Percentiles rank a stretch among this genome's conserved stretches.
phyloP scores from a whole-genome alignment of 2,329 filamentous ascomycete species.

The Talaromyces albobiverticillius region DNA sequence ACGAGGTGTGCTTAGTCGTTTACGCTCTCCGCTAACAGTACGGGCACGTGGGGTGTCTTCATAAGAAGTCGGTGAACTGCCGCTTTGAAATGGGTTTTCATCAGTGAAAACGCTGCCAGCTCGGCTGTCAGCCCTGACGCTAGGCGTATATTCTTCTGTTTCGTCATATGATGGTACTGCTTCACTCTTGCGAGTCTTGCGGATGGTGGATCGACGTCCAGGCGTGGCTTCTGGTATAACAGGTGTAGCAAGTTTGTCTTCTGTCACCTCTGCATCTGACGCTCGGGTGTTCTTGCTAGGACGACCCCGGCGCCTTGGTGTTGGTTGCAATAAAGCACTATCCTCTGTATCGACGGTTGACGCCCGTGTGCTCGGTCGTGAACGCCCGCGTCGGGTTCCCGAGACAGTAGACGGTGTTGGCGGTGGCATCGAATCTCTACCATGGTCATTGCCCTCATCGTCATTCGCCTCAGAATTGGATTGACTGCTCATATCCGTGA shows the following conservation, averaged over 20 bases:
- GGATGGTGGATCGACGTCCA: slow-evolving; percentile 44
- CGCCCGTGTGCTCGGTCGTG: slow-evolving; percentile 48
- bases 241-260: slow-evolving; percentile 32
- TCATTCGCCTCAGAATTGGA: slow-evolving; percentile 62
- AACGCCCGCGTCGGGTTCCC: slow-evolving; percentile 53
- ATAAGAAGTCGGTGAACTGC: slow-evolving; percentile 64
- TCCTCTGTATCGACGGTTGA: slow-evolving; percentile 39
- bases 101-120: slow-evolving; percentile 72
- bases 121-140: slow-evolving; percentile 42
- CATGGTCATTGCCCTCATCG: slow-evolving; percentile 59
- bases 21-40: slow-evolving; percentile 34
- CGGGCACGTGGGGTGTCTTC: slow-evolving; percentile 43
- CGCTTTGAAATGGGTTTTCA: slow-evolving; percentile 92
- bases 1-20: slow-evolving; percentile 52
- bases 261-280: slow-evolving; percentile 30
- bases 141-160: slow-evolving; percentile 29
- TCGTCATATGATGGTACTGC: slow-evolving; percentile 34
- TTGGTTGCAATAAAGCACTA: slow-evolving; percentile 23
- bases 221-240: slow-evolving; percentile 32
- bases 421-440: slow-evolving; percentile 42
- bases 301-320: slow-evolving; percentile 30
- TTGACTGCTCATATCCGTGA: slow-evolving; percentile 67
- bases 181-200: slow-evolving; percentile 52
- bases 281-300: slow-evolving; percentile 29
- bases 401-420: slow-evolving; percentile 48